Evolutionary conservation across 2,329 filamentous ascomycete species (phyloP).

Genomic region (Neofusicoccum laricinum): DNA sequence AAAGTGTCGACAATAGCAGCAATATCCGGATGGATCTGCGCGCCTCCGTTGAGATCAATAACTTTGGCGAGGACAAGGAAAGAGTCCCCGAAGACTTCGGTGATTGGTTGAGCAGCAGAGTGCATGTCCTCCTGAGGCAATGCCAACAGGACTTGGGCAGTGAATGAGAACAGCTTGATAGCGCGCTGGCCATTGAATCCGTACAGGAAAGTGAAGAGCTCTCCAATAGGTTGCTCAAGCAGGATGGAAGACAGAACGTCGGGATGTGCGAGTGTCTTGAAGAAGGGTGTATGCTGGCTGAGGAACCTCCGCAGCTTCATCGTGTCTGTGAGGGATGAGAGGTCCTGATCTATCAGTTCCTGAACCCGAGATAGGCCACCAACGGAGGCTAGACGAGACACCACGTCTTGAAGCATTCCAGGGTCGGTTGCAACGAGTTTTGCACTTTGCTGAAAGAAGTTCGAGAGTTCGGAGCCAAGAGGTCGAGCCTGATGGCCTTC

Average conservation of each 20-base stretch:
- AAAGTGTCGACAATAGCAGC: constrained; percentile 5
- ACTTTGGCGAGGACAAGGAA: constrained; percentile 22
- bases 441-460: background rate
- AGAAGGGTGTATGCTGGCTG: constrained; percentile 18
- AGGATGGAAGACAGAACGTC: constrained; percentile 33
- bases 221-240: constrained; percentile 33
- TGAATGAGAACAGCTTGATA: constrained; percentile 30
- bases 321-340: background rate
- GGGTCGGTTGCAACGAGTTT: background rate
- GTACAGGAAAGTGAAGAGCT: constrained; percentile 35
- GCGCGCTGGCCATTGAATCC: constrained; percentile 30
- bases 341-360: constrained; percentile 17
- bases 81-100: constrained; percentile 19
- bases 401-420: constrained; percentile 20
- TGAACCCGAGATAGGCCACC: constrained; percentile 20
- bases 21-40: constrained; percentile 25
- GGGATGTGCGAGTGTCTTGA: constrained; percentile 32
- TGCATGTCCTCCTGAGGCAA: background rate
- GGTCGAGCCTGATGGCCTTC: background rate
- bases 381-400: constrained; percentile 21
- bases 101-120: background rate
- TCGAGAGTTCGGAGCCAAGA: background rate
- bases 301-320: background rate
- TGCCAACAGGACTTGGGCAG: constrained; percentile 20
- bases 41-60: constrained; percentile 22